Evolutionary conservation across 2,329 filamentous ascomycete species (phyloP).

Genomic region (Cadophora gregata): DNA sequence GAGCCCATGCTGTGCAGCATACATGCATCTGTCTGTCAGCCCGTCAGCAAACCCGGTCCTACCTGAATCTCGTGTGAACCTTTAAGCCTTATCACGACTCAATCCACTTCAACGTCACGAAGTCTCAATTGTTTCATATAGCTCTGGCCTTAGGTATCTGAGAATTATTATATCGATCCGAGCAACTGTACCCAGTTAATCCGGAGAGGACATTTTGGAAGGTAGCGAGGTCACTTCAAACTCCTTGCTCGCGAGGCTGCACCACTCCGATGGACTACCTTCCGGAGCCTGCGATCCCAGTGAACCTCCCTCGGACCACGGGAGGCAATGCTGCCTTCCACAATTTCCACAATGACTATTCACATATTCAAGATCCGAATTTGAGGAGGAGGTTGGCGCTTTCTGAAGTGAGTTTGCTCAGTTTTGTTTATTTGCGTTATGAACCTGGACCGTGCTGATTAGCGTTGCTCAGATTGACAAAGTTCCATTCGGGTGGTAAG

Average conservation of each 20-base stretch:
- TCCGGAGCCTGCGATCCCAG: slow-evolving; percentile 36
- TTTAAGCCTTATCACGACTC: neutral
- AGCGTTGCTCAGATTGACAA: slow-evolving; percentile 29
- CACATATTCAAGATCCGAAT: slow-evolving; percentile 73
- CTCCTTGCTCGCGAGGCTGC: slow-evolving; percentile 24
- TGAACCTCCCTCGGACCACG: slow-evolving; percentile 49
- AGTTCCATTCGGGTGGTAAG: slow-evolving; percentile 67
- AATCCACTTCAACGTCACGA: neutral
- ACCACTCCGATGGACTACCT: slow-evolving; percentile 33
- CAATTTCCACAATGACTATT: slow-evolving; percentile 64
- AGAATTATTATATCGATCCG: neutral
- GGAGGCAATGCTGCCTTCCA: slow-evolving; percentile 74
- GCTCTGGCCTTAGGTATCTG: neutral
- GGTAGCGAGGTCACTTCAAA: neutral
- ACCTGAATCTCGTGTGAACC: neutral
- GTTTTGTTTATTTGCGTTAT: neutral
- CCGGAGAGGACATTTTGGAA: neutral
- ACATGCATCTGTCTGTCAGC: slow-evolving; percentile 13
- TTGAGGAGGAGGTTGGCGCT: slow-evolving; percentile 76
- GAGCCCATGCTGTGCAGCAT: slow-evolving; percentile 15
- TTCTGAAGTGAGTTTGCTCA: slow-evolving; percentile 55
- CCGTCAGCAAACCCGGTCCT: slow-evolving; percentile 8
- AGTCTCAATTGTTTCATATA: neutral
- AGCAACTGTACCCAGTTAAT: too few species aligned
- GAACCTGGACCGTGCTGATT: neutral